Evolutionary conservation across 2,329 filamentous ascomycete genomes (phyloP).

Genomic region (Venturia pyrina): DNA sequence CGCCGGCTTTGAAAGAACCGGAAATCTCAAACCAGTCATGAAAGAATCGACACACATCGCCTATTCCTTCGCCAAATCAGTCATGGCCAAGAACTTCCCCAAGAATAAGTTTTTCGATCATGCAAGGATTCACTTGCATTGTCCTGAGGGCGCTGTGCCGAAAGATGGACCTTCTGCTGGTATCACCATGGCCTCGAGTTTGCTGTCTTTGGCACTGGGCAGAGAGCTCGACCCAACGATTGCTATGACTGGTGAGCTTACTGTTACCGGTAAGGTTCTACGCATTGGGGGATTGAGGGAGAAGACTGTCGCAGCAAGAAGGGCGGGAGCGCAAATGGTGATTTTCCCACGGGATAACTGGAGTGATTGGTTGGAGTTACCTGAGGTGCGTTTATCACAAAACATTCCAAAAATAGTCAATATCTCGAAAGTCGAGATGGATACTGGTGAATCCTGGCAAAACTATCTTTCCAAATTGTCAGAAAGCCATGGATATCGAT

Average conservation of each 20-base stretch:
- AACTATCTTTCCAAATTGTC: not conserved
- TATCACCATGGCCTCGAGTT: constrained; percentile 94
- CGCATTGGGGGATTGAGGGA: constrained; percentile 89
- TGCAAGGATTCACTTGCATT: constrained; percentile 89
- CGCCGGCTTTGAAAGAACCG: constrained; percentile 79
- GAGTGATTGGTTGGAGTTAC: constrained; percentile 94
- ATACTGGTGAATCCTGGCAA: not conserved
- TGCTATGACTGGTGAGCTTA: constrained; percentile 96
- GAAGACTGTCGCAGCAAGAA: constrained; percentile 90
- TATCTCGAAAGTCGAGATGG: not conserved
- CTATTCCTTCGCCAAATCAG: constrained; percentile 88
- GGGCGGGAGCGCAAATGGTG: constrained; percentile 85
- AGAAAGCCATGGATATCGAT: not conserved
- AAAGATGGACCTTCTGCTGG: constrained; percentile 77
- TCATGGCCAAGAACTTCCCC: constrained; percentile 75
- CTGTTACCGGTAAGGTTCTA: constrained; percentile 91
- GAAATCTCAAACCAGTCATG: constrained; percentile 94
- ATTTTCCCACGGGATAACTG: constrained; percentile 93
- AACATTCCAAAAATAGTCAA: not conserved
- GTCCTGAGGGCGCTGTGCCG: constrained; percentile 88
- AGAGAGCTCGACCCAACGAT: constrained; percentile 71
- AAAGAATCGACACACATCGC: constrained; percentile 94
- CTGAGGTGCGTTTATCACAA: constrained; percentile 59
- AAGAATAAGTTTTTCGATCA: constrained; percentile 95
- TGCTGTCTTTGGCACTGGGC: constrained; percentile 77